Percentiles rank a stretch among this genome's conserved stretches.
Evolutionary conservation across 192 early-diverging fungal genomes (phyloP).

Genomic region (Gonapodya prolifera): DNA sequence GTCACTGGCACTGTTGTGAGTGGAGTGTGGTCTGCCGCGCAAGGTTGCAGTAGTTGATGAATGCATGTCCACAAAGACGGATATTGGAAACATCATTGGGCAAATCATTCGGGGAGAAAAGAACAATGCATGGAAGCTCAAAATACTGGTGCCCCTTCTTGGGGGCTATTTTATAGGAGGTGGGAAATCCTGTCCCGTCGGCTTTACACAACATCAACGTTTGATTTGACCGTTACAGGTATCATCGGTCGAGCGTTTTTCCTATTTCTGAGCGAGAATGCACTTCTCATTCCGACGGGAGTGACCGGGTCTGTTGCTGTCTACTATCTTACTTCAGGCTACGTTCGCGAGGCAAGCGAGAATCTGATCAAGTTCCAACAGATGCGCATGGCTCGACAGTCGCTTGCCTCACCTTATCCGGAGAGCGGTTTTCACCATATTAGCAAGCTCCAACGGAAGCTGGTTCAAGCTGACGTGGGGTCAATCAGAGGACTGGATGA

Average conservation of each 20-base stretch:
- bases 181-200: neutral
- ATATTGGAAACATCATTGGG: conserved; percentile 46
- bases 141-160: conserved; percentile 36
- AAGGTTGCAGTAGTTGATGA: neutral
- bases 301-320: neutral
- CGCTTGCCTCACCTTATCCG: neutral
- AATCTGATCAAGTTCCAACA: neutral
- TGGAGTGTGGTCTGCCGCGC: neutral
- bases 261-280: neutral
- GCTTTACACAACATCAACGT: neutral
- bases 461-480: neutral
- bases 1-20: conserved; percentile 38
- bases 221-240: neutral
- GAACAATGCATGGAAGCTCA: conserved; percentile 37
- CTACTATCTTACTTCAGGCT: conserved; percentile 1
- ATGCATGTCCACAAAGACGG: conserved; percentile 3
- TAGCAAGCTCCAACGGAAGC: neutral
- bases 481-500: neutral
- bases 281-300: neutral
- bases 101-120: conserved; percentile 33
- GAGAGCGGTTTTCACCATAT: neutral
- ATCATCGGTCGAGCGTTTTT: neutral
- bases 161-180: conserved; percentile 29
- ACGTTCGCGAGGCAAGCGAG: conserved; percentile 2
- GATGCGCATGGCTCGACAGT: neutral